Percentiles rank a stretch among this genome's conserved stretches.
Evolutionary conservation across 176 grass and related monocot species (phyloP).

Genomic region (Echinochloa phyllopogon): DNA sequence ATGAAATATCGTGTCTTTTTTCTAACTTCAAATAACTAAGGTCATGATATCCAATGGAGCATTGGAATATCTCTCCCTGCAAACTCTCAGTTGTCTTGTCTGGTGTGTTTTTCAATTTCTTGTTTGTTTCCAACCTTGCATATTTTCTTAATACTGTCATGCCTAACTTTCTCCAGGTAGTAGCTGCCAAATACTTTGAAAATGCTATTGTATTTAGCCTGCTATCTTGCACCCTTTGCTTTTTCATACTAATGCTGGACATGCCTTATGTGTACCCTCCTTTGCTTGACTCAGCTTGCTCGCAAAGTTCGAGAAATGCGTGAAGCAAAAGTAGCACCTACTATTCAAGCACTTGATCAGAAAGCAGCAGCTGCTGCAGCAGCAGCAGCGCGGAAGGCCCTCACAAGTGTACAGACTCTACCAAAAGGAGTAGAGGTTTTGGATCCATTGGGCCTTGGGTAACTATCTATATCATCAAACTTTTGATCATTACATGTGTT

Average conservation of each 20-base stretch:
- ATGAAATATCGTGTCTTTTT: slow-evolving; percentile 12
- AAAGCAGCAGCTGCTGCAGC: slow-evolving; percentile 62
- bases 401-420: slow-evolving; percentile 80
- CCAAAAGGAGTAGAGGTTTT: slow-evolving; percentile 97
- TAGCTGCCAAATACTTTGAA: slow-evolving; percentile 22
- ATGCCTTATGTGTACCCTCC: slow-evolving; percentile 26
- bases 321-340: slow-evolving; percentile 82
- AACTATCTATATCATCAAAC: slow-evolving; percentile 47
- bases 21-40: not conserved
- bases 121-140: not conserved
- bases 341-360: slow-evolving; percentile 71
- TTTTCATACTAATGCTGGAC: slow-evolving; percentile 37
- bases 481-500: not conserved
- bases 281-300: slow-evolving; percentile 73
- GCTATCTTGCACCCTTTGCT: not conserved
- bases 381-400: slow-evolving; percentile 68
- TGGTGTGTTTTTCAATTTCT: not conserved
- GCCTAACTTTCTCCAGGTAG: slow-evolving; percentile 8
- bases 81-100: not conserved
- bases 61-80: not conserved
- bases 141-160: slow-evolving; percentile 29
- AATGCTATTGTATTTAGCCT: slow-evolving; percentile 13
- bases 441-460: slow-evolving; percentile 97
- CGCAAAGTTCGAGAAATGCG: slow-evolving; percentile 96
- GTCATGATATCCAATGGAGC: not conserved